These are phyloP conservation scores for Stagonosporopsis chrysanthemi DNA, from an alignment of 2,329 filamentous ascomycete species.

Conservation along the genomic window DNA sequence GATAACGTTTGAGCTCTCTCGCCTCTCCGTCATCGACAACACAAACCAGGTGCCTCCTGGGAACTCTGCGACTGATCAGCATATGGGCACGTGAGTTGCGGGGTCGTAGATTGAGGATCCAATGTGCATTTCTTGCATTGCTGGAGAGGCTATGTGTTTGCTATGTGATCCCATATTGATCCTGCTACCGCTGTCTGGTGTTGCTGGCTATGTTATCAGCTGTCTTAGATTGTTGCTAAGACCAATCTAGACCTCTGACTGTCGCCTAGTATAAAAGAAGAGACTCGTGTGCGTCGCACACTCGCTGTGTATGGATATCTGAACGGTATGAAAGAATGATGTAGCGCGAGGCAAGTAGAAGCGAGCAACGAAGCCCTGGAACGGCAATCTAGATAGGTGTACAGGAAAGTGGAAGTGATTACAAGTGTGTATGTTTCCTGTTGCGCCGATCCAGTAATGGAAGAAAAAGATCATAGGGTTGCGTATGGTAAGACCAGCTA, in stretches of 20 bases:
- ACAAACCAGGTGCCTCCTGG: background rate
- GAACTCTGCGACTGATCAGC: background rate
- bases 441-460: conserved; percentile 2
- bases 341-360: conserved; percentile 3
- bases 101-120: too few relatives aligned
- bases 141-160: background rate
- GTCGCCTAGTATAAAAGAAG: conserved; percentile 9
- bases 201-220: background rate
- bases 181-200: background rate
- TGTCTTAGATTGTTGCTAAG: background rate
- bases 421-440: conserved; percentile 23
- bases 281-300: conserved; percentile 39
- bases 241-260: background rate
- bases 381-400: conserved; percentile 24
- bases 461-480: conserved; percentile 18
- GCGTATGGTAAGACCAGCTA: conserved; percentile 37
- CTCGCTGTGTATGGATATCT: conserved; percentile 31
- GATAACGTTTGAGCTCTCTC: conserved; percentile 4
- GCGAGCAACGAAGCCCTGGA: conserved; percentile 14
- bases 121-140: conserved; percentile 1
- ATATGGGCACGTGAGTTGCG: background rate
- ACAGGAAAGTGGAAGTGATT: conserved; percentile 22
- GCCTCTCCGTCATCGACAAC: background rate
- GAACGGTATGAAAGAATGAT: conserved; percentile 11
- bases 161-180: background rate